These are phyloP conservation scores for Trametes coccinea DNA, from an alignment of 768 basidiomycete genomes.

Conservation along the genomic window DNA sequence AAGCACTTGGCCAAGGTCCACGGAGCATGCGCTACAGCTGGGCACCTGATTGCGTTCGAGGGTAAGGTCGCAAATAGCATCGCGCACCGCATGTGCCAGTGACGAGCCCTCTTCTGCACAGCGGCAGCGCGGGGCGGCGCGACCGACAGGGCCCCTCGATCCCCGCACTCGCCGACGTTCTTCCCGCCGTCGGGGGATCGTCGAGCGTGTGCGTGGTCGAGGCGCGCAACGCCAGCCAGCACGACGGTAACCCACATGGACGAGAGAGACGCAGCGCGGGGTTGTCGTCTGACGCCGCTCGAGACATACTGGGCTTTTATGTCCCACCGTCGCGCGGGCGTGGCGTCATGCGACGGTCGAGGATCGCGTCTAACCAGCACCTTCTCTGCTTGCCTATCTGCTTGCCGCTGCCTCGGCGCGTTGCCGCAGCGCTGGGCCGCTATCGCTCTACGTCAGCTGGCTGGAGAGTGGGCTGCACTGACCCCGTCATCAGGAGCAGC, in stretches of 20 bases:
- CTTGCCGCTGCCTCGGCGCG: neutral
- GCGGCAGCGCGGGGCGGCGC: slow-evolving; percentile 1
- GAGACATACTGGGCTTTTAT: slow-evolving; percentile 26
- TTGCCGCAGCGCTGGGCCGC: neutral
- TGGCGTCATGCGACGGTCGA: slow-evolving; percentile 16
- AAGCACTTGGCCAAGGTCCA: neutral
- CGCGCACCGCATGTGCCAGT: slow-evolving; percentile 3
- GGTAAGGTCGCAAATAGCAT: slow-evolving; percentile 1
- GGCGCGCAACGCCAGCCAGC: slow-evolving; percentile 6
- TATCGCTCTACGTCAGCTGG: neutral
- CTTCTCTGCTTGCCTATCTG: slow-evolving; percentile 9
- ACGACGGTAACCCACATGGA: slow-evolving; percentile 5
- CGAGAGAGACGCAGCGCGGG: slow-evolving; percentile 11
- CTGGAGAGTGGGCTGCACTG: slow-evolving; percentile 15
- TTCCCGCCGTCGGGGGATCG: slow-evolving; percentile 6
- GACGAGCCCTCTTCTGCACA: slow-evolving; percentile 11
- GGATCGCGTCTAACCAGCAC: slow-evolving; percentile 9
- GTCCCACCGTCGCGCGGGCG: slow-evolving; percentile 24
- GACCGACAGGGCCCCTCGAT: slow-evolving; percentile 9
- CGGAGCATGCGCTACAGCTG: neutral
- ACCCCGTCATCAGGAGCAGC: slow-evolving; percentile 8
- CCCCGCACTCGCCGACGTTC: slow-evolving; percentile 8
- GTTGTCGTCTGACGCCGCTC: slow-evolving; percentile 13
- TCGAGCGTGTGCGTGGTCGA: slow-evolving; percentile 5
- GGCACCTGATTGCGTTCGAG: slow-evolving; percentile 8